phyloP scores from a whole-genome alignment of 495 filamentous ascomycete species.

The Annulohypoxylon stygium region DNA sequence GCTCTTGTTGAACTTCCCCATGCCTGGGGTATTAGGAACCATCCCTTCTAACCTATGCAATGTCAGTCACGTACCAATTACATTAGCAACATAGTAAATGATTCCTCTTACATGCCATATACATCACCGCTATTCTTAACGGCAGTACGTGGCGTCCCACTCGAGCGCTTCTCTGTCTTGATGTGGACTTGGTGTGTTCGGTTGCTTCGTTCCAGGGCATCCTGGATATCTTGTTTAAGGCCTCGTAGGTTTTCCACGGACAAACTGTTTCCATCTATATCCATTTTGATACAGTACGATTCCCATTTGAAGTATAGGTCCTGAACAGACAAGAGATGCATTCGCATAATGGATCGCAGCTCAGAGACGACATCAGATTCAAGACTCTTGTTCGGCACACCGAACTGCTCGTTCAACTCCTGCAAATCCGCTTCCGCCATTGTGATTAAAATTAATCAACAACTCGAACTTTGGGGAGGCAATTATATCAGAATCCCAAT shows the following conservation, averaged over 20 bases:
- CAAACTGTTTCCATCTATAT: constrained; percentile 75
- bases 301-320: constrained; percentile 99
- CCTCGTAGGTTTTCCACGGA: constrained; percentile 74
- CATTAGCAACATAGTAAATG: background rate
- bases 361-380: constrained; percentile 80
- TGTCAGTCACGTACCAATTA: constrained; percentile 28
- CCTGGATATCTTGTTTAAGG: constrained; percentile 89
- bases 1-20: constrained; percentile 63
- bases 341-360: constrained; percentile 83
- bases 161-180: constrained; percentile 71
- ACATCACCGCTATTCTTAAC: constrained; percentile 72
- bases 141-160: constrained; percentile 74
- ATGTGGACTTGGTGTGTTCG: constrained; percentile 62
- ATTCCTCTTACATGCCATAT: constrained; percentile 78
- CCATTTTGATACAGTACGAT: constrained; percentile 94
- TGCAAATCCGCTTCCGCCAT: constrained; percentile 66
- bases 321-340: constrained; percentile 80
- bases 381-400: constrained; percentile 62
- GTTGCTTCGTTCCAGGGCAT: constrained; percentile 78
- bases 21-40: constrained; percentile 76
- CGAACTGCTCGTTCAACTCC: constrained; percentile 80
- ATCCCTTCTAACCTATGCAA: constrained; percentile 78
- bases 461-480: background rate
- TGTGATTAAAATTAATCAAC: constrained; percentile 12
- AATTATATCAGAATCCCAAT: background rate